These are phyloP conservation scores for Jasminum sambac DNA, from an alignment of 257 asterid genomes.

Conservation along the genomic window DNA sequence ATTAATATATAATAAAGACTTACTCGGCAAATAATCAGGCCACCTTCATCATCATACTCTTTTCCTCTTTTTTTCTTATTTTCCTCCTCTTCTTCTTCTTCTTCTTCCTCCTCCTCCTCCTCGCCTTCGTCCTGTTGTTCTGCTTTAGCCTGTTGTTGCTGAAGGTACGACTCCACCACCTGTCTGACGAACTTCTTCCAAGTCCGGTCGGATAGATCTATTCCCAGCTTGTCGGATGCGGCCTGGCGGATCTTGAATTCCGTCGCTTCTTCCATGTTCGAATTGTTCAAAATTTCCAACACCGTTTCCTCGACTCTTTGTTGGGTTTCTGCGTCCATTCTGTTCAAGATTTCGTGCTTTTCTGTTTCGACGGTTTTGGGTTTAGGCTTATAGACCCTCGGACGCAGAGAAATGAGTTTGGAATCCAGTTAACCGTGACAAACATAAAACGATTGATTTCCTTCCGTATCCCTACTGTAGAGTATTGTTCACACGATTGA, in stretches of 20 bases:
- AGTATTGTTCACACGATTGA: too few relatives aligned
- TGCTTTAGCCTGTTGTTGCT: constrained; percentile 42
- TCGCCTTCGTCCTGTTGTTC: constrained; percentile 27
- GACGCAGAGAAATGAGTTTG: neutral
- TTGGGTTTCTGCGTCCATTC: constrained; percentile 67
- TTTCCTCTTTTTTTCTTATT: constrained; percentile 29
- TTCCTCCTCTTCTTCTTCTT: constrained; percentile 35
- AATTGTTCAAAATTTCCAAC: constrained; percentile 52
- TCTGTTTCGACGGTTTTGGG: neutral
- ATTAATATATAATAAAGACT: constrained; percentile 20
- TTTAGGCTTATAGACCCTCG: constrained; percentile 6
- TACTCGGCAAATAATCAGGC: constrained; percentile 82
- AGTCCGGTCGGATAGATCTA: constrained; percentile 70
- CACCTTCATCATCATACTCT: constrained; percentile 87
- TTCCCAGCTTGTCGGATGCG: constrained; percentile 71
- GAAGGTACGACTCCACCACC: constrained; percentile 72
- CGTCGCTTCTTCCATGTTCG: constrained; percentile 76
- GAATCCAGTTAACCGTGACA: too few relatives aligned
- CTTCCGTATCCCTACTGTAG: too few relatives aligned
- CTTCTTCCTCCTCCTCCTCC: constrained; percentile 29
- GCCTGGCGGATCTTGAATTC: constrained; percentile 79
- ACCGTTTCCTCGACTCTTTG: constrained; percentile 62
- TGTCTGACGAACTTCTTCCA: constrained; percentile 64
- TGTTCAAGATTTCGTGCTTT: neutral
- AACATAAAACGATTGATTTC: too few relatives aligned